A percentile compares a stretch with the other conserved stretches of the same genome.
Conservation (phyloP, 208 protist species). For the Wallacemonas rigidus region DNA sequence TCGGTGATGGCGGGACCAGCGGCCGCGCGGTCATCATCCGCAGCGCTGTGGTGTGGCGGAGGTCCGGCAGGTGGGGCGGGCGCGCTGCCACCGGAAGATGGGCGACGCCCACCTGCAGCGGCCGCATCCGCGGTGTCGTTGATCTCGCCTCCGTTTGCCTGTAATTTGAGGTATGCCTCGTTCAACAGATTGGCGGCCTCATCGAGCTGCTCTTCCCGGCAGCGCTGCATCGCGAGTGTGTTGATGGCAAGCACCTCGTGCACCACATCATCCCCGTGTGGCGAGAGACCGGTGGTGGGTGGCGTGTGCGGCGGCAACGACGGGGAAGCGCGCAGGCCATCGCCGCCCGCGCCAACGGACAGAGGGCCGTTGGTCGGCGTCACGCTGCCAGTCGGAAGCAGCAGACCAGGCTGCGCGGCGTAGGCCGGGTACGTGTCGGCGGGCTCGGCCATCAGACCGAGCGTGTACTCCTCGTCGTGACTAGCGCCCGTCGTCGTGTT, state of each 20-base stretch:
- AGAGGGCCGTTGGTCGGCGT: neutral
- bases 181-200: conserved; percentile 39
- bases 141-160: conserved; percentile 19
- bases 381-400: conserved; percentile 22
- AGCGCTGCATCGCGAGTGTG: conserved; percentile 81
- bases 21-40: neutral
- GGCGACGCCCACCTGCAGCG: neutral
- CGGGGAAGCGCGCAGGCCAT: neutral
- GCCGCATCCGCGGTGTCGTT: neutral
- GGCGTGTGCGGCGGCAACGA: neutral
- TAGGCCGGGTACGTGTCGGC: neutral
- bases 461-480: conserved; percentile 18
- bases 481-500: neutral
- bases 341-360: neutral
- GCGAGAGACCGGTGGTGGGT: conserved; percentile 19
- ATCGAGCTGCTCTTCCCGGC: conserved; percentile 36
- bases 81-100: conserved; percentile 2
- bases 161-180: conserved; percentile 51
- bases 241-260: conserved; percentile 84
- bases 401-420: conserved; percentile 18
- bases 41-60: neutral
- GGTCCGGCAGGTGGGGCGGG: neutral
- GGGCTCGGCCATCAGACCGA: neutral
- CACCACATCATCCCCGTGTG: conserved; percentile 55
- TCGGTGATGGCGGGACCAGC: conserved; percentile 17